Percentiles rank a stretch among this genome's conserved stretches.
phyloP scores from a whole-genome alignment of 2,329 filamentous ascomycete species.

The Alternaria postmessia region DNA sequence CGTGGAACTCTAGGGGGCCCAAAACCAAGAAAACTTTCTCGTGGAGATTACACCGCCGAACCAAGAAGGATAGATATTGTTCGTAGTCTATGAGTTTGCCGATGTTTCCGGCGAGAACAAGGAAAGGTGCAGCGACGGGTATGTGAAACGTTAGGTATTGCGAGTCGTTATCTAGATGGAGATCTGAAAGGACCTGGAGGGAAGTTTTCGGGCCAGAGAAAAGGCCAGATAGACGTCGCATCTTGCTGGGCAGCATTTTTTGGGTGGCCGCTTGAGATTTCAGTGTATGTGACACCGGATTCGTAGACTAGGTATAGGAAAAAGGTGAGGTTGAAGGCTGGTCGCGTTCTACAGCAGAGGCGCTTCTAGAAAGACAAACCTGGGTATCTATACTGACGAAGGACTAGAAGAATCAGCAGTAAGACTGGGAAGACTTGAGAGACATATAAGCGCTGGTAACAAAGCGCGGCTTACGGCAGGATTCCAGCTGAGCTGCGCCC shows the following conservation, averaged over 20 bases:
- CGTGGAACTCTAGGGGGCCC: conserved; percentile 41
- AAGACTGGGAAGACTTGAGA: not conserved
- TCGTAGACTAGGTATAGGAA: not conserved
- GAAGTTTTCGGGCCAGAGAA: conserved; percentile 34
- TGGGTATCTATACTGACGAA: not conserved
- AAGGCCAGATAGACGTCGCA: conserved; percentile 36
- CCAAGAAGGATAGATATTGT: conserved; percentile 41
- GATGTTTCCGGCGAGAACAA: conserved; percentile 44
- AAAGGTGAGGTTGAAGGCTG: not conserved
- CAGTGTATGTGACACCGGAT: not conserved
- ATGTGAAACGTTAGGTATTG: conserved; percentile 46
- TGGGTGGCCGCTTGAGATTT: not conserved
- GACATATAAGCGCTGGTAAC: not conserved
- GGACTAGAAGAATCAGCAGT: not conserved
- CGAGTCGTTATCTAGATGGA: conserved; percentile 39
- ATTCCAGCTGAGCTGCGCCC: conserved; percentile 15
- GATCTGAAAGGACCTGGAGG: conserved; percentile 46
- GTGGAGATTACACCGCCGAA: conserved; percentile 40
- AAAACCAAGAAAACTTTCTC: conserved; percentile 42
- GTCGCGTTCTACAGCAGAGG: not conserved
- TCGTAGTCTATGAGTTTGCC: conserved; percentile 45
- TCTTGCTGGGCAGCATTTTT: conserved; percentile 16
- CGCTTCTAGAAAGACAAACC: not conserved
- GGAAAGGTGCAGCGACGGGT: conserved; percentile 34
- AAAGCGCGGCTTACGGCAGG: conserved; percentile 5